A percentile compares a stretch with the other conserved stretches of the same genome.
Evolutionary conservation across 345 rosid genomes (phyloP).

Genomic region (Stellera chamaejasme): DNA sequence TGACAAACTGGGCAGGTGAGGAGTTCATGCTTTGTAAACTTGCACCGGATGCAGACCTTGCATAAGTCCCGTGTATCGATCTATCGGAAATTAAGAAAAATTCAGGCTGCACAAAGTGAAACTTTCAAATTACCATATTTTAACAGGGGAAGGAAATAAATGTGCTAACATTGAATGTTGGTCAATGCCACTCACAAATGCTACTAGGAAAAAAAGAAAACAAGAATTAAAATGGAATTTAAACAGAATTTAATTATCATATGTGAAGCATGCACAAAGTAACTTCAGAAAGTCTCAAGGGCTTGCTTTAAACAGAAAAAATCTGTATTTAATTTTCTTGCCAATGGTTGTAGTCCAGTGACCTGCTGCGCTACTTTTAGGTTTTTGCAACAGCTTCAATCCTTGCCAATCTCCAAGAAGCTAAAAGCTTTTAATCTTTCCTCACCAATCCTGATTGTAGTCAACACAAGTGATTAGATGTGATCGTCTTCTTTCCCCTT

Average conservation of each 20-base stretch:
- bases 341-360: no score
- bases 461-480: not conserved
- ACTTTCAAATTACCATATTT: no score
- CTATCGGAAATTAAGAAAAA: slow-evolving; percentile 5
- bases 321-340: no score
- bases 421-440: not conserved
- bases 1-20: slow-evolving; percentile 63
- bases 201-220: not conserved
- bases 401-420: not conserved
- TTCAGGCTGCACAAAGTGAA: not conserved
- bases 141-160: slow-evolving; percentile 1
- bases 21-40: slow-evolving; percentile 64
- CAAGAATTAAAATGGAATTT: slow-evolving; percentile 1
- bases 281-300: not conserved
- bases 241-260: not conserved
- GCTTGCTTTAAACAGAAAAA: slow-evolving; percentile 3
- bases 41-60: slow-evolving; percentile 15
- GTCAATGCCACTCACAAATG: not conserved
- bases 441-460: not conserved
- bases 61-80: slow-evolving; percentile 8
- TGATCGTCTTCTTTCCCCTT: not conserved
- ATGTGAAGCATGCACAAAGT: not conserved
- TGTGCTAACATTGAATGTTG: not conserved
- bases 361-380: not conserved
- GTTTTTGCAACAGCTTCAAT: slow-evolving; percentile 4